Evolutionary conservation across 257 asterid species (phyloP).

Genomic region (Linderniella brevidens): DNA sequence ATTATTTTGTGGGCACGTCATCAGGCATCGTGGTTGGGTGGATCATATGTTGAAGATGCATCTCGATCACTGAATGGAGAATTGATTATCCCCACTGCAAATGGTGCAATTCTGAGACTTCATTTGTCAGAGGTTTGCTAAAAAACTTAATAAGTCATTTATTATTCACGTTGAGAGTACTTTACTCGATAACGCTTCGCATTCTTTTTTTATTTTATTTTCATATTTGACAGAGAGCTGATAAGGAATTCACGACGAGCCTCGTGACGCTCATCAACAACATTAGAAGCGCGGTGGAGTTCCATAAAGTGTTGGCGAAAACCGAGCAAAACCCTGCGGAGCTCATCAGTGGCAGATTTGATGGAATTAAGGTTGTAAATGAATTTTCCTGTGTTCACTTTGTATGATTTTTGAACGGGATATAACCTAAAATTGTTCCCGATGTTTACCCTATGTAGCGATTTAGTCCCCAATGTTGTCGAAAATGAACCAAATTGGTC

Average conservation of each 20-base stretch:
- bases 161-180: conserved; percentile 4
- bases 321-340: conserved; percentile 38
- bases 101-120: conserved; percentile 48
- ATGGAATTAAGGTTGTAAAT: conserved; percentile 57
- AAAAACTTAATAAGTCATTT: conserved; percentile 7
- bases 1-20: conserved; percentile 6
- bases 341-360: conserved; percentile 67
- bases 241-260: conserved; percentile 38
- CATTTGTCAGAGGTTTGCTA: conserved; percentile 58
- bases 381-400: conserved; percentile 1
- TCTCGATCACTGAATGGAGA: conserved; percentile 43
- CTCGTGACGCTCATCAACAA: conserved; percentile 43
- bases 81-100: conserved; percentile 40
- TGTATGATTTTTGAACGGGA: not conserved
- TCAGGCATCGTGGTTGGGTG: conserved; percentile 86
- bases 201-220: no score
- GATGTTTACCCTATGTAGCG: no score
- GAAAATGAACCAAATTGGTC: no score
- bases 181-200: conserved; percentile 1
- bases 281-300: conserved; percentile 34
- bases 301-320: conserved; percentile 38
- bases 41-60: conserved; percentile 52
- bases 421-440: no score
- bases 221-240: conserved; percentile 46
- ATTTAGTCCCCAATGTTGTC: no score